Evolutionary conservation across 768 basidiomycete genomes (phyloP), one percentile per base, ranked within the genome.

Genomic region (Aureoboletus auriporus): DNA sequence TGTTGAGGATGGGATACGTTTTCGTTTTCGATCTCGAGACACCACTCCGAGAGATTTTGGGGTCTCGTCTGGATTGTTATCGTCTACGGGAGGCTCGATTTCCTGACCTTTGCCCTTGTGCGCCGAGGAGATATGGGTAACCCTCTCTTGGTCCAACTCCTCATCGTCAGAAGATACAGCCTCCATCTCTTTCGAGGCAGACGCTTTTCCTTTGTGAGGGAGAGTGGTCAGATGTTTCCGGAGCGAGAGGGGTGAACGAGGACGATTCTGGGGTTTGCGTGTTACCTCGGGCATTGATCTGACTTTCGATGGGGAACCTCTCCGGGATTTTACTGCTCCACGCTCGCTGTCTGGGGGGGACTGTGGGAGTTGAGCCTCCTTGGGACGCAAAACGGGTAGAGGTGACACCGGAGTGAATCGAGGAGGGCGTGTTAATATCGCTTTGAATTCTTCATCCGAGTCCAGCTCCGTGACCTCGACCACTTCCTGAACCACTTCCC

Each of bases 401-500:
- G 58, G 54, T 5, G 58, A 52, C 27, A 27, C 35, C 8, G 16
- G 48, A 10, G 31, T 12, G 26, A 49, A 45, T 39, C 55, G 57
- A 16, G 63, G 51, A 35, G 64, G 65, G 14, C 44, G 60, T 13
- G 57, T 55, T 13, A 67, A 46, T 14, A 67, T 47, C 2, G 56
- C 53, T 41, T 60, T 56, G 34, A 67, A 67, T 47, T 69, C 67
- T 40, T 44, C 39, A 27, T 66, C 65, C 47, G 63, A 66, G 14
- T 64, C 63, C 16, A 55, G 55, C 0, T 65, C 66, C 47, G 63
- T 46, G 46, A 58, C 49, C 4, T 66, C 66, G 5, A 58, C 57
- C 17, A 62, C 54, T 16, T 62, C 58, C 30, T 23, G 59, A 16
- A 56, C 57, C n/a, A 45, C 56, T 23, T 55, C 42, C 9, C 20